Evolutionary conservation across 257 asterid species (phyloP).

Genomic region (Linaria vulgaris): DNA sequence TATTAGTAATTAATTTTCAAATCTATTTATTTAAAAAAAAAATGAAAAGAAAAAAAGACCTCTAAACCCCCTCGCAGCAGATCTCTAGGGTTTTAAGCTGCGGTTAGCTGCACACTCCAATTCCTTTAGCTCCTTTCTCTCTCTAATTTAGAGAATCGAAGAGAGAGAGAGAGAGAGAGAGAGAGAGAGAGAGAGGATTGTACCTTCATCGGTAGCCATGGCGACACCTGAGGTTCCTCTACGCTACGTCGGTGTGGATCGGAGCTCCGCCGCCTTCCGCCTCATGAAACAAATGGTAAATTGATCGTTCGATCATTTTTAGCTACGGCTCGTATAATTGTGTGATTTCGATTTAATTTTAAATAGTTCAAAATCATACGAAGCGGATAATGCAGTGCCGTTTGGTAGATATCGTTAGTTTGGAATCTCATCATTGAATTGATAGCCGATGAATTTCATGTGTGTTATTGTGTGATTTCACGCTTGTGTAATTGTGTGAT

Average conservation of each 20-base stretch:
- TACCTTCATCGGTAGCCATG: constrained; percentile 34
- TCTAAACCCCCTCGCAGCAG: constrained; percentile 5
- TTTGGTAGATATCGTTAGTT: too few relatives aligned
- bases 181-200: constrained; percentile 25
- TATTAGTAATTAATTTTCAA: too few relatives aligned
- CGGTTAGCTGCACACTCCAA: constrained; percentile 12
- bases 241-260: constrained; percentile 79
- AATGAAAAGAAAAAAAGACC: too few relatives aligned
- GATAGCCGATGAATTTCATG: too few relatives aligned
- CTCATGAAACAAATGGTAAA: constrained; percentile 98
- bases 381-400: too few relatives aligned
- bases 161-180: constrained; percentile 23
- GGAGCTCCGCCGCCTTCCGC: constrained; percentile 94
- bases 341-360: too few relatives aligned
- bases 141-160: constrained; percentile 20
- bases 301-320: background rate
- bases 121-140: constrained; percentile 8
- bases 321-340: too few relatives aligned
- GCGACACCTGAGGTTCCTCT: constrained; percentile 90
- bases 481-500: too few relatives aligned
- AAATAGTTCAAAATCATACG: too few relatives aligned
- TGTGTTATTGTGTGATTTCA: too few relatives aligned
- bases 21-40: too few relatives aligned
- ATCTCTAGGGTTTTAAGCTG: constrained; percentile 32
- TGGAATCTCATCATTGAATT: too few relatives aligned